These are phyloP conservation scores for Aechmea fasciata DNA, from an alignment of 176 grass and related monocot genomes.

Conservation along the genomic window DNA sequence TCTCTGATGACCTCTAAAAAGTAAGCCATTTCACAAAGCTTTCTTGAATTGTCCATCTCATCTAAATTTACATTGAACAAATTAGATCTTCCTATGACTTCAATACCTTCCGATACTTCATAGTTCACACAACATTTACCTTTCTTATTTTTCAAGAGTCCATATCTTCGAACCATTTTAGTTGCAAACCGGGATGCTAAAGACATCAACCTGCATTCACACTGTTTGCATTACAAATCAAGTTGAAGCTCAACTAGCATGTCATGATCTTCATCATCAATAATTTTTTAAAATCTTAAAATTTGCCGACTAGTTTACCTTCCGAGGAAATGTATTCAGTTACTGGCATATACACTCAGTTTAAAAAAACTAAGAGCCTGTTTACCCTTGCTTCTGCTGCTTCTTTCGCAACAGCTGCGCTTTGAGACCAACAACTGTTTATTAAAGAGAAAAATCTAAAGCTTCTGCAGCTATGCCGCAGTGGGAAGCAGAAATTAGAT, in stretches of 20 bases:
- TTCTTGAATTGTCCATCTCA: constrained; percentile 38
- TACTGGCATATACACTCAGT: no score
- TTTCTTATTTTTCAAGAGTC: constrained; percentile 42
- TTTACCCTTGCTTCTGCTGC: no score
- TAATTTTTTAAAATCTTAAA: no score
- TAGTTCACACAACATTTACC: constrained; percentile 20
- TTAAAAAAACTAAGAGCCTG: no score
- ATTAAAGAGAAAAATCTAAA: no score
- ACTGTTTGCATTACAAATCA: constrained; percentile 48
- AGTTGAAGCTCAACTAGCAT: constrained; percentile 32
- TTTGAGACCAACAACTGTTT: no score
- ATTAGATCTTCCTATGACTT: background rate
- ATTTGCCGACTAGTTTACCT: no score
- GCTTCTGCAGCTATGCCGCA: no score
- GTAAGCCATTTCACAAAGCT: constrained; percentile 84
- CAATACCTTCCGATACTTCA: background rate
- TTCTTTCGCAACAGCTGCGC: no score
- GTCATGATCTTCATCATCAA: no score
- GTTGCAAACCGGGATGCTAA: constrained; percentile 87
- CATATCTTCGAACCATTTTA: constrained; percentile 76
- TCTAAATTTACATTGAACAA: constrained; percentile 19
- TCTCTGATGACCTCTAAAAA: constrained; percentile 76
- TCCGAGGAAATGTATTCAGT: no score
- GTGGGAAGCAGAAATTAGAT: no score
- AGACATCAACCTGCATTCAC: constrained; percentile 71